A percentile compares a stretch with the other conserved stretches of the same genome.
phyloP scores from a whole-genome alignment of 2,329 filamentous ascomycete genomes.

The Leptographium lundbergii region DNA sequence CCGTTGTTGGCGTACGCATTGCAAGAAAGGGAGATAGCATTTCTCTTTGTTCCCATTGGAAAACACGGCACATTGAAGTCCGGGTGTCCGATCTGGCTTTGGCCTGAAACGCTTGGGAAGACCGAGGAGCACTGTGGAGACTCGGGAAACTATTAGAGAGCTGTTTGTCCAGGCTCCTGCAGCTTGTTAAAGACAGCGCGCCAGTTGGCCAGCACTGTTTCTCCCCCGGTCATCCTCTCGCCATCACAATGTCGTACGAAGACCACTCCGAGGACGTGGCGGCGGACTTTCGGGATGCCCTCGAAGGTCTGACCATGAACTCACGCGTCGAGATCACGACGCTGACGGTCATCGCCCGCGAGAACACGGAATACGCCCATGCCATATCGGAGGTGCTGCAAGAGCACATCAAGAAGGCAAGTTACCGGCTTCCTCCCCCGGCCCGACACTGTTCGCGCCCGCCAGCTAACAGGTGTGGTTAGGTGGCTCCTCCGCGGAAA shows the following conservation, averaged over 20 bases:
- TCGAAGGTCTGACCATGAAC: constrained; percentile 85
- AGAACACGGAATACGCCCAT: constrained; percentile 91
- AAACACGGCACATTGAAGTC: background rate
- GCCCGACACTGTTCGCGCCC: background rate
- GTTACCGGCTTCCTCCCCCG: constrained; percentile 22
- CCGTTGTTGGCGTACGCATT: background rate
- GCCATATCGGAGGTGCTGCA: constrained; percentile 84
- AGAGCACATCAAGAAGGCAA: constrained; percentile 89
- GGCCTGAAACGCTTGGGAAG: background rate
- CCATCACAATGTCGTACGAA: constrained; percentile 33
- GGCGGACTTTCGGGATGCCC: constrained; percentile 83
- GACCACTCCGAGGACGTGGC: constrained; percentile 68
- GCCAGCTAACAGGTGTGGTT: constrained; percentile 15
- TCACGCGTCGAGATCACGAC: constrained; percentile 94
- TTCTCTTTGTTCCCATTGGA: background rate
- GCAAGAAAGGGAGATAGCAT: background rate
- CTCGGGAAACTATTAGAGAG: background rate
- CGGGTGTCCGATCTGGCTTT: background rate
- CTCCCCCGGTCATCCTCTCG: background rate
- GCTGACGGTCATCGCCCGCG: constrained; percentile 90
- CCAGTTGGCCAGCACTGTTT: background rate
- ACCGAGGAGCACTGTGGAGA: background rate
- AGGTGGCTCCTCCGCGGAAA: constrained; percentile 84
- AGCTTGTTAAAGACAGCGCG: background rate
- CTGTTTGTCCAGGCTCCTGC: background rate